These are phyloP conservation scores for Solanum dulcamara DNA, from an alignment of 257 asterid genomes.

Conservation along the genomic window DNA sequence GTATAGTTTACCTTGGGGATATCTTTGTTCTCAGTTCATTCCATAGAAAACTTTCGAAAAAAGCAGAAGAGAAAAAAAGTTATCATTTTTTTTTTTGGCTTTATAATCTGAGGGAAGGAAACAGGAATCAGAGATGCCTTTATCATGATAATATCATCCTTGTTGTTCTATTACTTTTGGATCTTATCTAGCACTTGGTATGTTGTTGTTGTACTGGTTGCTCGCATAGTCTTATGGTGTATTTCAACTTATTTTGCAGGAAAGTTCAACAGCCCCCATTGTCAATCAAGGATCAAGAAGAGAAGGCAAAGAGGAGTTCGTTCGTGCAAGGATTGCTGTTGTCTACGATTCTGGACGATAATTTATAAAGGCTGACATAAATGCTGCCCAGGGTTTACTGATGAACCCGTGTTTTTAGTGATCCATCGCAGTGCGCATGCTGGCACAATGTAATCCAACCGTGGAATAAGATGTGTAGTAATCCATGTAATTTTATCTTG, in stretches of 20 bases:
- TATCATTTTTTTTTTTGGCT: neutral
- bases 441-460: constrained; percentile 13
- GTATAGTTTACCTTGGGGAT: neutral
- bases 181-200: neutral
- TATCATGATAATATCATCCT: neutral
- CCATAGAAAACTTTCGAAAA: neutral
- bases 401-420: neutral
- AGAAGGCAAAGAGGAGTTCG: constrained; percentile 62
- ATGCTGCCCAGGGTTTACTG: neutral
- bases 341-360: constrained; percentile 61
- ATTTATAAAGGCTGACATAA: constrained; percentile 14
- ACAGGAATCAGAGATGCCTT: neutral
- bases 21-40: neutral
- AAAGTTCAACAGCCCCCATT: constrained; percentile 53
- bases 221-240: neutral
- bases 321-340: constrained; percentile 67
- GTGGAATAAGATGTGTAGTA: constrained; percentile 49
- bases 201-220: neutral
- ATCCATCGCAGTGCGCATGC: constrained; percentile 13
- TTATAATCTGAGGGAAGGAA: neutral
- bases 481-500: constrained; percentile 44
- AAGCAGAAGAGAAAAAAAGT: neutral
- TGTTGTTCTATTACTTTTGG: neutral
- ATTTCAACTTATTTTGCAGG: constrained; percentile 26
- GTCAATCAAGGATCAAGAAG: constrained; percentile 80